Conservation (phyloP, 768 basidiomycete species). For the Leucosporidium scottii region DNA sequence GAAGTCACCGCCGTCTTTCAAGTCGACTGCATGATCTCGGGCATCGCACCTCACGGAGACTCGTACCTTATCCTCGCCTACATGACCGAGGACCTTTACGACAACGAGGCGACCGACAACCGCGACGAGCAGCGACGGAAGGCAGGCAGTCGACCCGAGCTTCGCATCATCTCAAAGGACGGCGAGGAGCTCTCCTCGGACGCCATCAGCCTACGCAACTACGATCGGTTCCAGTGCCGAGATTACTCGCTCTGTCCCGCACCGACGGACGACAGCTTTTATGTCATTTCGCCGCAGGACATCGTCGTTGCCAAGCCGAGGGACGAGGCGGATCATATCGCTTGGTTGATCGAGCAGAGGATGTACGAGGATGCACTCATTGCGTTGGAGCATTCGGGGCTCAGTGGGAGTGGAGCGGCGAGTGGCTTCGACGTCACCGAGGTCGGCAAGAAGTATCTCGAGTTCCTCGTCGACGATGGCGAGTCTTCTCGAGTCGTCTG, state of each 20-base stretch:
- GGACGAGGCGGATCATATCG: conserved; percentile 80
- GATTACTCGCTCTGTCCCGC: conserved; percentile 57
- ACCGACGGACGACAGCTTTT: conserved; percentile 47
- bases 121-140: conserved; percentile 69
- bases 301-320: conserved; percentile 78
- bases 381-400: conserved; percentile 60
- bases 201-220: conserved; percentile 69
- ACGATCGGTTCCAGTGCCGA: conserved; percentile 79
- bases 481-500: conserved; percentile 27
- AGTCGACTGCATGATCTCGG: conserved; percentile 90
- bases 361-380: conserved; percentile 84
- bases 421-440: conserved; percentile 41
- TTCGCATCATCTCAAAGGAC: conserved; percentile 77
- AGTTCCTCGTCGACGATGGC: conserved; percentile 78
- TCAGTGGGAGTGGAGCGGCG: conserved; percentile 43
- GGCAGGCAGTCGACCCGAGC: conserved; percentile 82
- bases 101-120: conserved; percentile 64
- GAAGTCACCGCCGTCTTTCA: conserved; percentile 89
- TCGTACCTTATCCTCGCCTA: conserved; percentile 79
- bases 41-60: conserved; percentile 60
- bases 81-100: conserved; percentile 41
- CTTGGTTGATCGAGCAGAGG: conserved; percentile 80
- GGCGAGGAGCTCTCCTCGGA: conserved; percentile 86
- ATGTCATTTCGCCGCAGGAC: conserved; percentile 80
- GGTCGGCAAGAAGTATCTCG: conserved; percentile 80